Conservation (phyloP, 2,329 filamentous ascomycete genomes). For the Ophiobolus disseminans region DNA sequence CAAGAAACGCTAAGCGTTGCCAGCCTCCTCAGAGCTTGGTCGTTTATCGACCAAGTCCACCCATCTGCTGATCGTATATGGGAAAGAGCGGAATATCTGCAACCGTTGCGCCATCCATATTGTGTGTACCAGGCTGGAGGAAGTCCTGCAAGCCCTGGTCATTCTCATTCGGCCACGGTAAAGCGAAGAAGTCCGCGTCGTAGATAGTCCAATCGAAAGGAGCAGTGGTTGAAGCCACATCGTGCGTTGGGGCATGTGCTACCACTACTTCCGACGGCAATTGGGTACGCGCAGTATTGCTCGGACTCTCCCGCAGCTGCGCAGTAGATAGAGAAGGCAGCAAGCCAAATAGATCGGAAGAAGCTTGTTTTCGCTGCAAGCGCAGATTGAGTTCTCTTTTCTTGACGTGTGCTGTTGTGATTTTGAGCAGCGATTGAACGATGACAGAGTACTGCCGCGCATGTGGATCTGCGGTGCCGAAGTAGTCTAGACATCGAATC, state of each 20-base stretch:
- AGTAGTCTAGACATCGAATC: slow-evolving; percentile 37
- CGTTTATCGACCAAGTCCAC: slow-evolving; percentile 13
- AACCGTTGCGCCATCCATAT: slow-evolving; percentile 35
- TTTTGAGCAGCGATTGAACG: slow-evolving; percentile 33
- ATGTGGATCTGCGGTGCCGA: slow-evolving; percentile 35
- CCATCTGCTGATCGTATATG: slow-evolving; percentile 36
- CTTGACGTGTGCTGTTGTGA: slow-evolving; percentile 32
- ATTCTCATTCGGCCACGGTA: slow-evolving; percentile 40
- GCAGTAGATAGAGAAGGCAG: slow-evolving; percentile 18
- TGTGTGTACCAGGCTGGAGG: slow-evolving; percentile 40
- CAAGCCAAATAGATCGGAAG: slow-evolving; percentile 39
- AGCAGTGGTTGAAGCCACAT: slow-evolving; percentile 10
- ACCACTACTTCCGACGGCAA: slow-evolving; percentile 3
- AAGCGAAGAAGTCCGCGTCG: slow-evolving; percentile 40
- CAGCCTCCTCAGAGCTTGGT: no score
- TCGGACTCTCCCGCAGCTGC: neutral
- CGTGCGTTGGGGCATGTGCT: slow-evolving; percentile 9
- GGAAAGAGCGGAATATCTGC: slow-evolving; percentile 43
- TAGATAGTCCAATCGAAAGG: slow-evolving; percentile 41
- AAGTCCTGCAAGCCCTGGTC: slow-evolving; percentile 42
- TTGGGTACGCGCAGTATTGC: neutral
- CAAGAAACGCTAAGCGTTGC: no score
- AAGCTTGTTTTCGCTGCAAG: slow-evolving; percentile 35
- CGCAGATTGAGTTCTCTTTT: slow-evolving; percentile 32
- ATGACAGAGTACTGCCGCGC: slow-evolving; percentile 41